A percentile compares a stretch with the other conserved stretches of the same genome.
Conservation (phyloP, 495 filamentous ascomycete genomes). For the Neurospora sp. region DNA sequence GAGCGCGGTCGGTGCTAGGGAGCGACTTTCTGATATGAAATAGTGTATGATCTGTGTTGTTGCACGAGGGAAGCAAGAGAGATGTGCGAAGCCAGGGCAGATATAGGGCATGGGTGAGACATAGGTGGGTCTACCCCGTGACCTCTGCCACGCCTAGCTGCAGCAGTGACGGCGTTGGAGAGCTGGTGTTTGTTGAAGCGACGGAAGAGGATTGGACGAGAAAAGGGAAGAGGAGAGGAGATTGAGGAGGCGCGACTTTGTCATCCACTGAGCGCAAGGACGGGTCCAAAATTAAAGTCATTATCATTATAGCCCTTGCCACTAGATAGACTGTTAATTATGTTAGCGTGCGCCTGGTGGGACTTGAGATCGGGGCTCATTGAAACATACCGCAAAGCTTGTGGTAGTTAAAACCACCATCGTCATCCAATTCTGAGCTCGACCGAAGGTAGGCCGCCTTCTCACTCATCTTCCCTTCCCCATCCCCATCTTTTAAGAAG, state of each 20-base stretch:
- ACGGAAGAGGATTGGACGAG: not conserved
- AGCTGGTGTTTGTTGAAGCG: not conserved
- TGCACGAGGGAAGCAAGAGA: no score
- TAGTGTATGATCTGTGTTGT: no score
- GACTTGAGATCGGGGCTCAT: not conserved
- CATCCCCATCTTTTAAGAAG: not conserved
- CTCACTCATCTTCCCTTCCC: not conserved
- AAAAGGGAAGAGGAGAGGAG: not conserved
- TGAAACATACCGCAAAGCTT: not conserved
- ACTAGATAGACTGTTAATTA: not conserved
- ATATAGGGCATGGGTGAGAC: no score
- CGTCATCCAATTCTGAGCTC: not conserved
- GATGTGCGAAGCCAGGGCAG: no score
- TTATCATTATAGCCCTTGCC: not conserved
- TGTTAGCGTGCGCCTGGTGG: not conserved
- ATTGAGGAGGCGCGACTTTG: not conserved
- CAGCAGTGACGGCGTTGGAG: not conserved
- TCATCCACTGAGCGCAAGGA: not conserved
- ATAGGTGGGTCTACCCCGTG: no score
- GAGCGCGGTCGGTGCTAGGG: no score
- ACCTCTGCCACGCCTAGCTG: no score
- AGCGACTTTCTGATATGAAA: no score
- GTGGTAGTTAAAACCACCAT: not conserved
- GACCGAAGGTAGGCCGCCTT: not conserved
- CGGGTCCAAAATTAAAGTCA: not conserved